phyloP scores from a whole-genome alignment of 2,329 filamentous ascomycete genomes.

The Monilinia vaccinii-corymbosi region DNA sequence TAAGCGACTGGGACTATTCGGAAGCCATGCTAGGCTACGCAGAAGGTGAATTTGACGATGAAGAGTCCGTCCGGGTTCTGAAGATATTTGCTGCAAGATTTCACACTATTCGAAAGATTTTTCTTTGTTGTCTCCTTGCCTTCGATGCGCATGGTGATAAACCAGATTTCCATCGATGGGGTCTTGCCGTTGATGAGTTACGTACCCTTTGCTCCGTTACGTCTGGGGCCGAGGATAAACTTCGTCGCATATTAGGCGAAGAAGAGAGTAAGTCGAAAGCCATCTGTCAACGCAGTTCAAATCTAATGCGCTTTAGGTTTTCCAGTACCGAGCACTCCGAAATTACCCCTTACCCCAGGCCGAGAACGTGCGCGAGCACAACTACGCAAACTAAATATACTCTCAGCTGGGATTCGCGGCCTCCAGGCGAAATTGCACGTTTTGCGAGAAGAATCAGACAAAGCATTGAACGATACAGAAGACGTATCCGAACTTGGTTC shows the following conservation, averaged over 20 bases:
- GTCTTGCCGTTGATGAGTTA: conserved; percentile 67
- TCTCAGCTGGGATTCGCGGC: conserved; percentile 83
- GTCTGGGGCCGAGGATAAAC: conserved; percentile 50
- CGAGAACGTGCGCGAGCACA: conserved; percentile 80
- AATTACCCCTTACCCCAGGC: conserved; percentile 56
- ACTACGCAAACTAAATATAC: conserved; percentile 75
- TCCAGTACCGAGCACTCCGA: conserved; percentile 46
- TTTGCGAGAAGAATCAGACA: conserved; percentile 80
- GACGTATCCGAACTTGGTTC: conserved; percentile 68
- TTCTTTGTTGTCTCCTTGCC: conserved; percentile 81
- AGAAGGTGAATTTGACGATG: conserved; percentile 62
- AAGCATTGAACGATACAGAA: conserved; percentile 62
- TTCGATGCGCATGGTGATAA: conserved; percentile 74
- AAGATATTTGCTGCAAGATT: conserved; percentile 76
- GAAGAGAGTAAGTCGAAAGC: conserved; percentile 57
- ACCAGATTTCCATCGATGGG: conserved; percentile 71
- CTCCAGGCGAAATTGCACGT: conserved; percentile 93
- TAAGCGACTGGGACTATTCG: conserved; percentile 62
- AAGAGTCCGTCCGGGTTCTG: conserved; percentile 67
- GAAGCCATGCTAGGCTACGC: conserved; percentile 59
- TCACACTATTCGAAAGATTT: conserved; percentile 71
- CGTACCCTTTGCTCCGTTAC: conserved; percentile 54
- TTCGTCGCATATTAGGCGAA: conserved; percentile 64
- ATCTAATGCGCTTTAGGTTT: conserved; percentile 37
- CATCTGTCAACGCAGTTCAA: conserved; percentile 1